Evolutionary conservation across 768 basidiomycete genomes (phyloP).

Genomic region (Tricholoma furcatifolium): DNA sequence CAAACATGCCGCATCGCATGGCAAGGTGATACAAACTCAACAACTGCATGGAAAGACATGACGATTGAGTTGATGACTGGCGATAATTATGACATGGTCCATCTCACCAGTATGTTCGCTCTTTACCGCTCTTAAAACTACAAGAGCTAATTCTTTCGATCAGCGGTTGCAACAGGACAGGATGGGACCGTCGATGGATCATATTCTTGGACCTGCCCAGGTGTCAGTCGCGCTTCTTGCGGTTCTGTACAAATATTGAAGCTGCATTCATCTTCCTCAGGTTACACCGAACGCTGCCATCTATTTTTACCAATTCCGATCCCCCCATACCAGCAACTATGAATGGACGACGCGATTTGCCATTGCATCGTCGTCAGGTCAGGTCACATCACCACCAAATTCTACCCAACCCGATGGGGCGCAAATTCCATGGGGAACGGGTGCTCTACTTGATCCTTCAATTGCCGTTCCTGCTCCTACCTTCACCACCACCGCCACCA

Average conservation of each 20-base stretch:
- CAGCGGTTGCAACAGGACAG: constrained; percentile 58
- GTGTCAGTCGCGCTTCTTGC: constrained; percentile 28
- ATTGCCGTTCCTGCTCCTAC: constrained; percentile 35
- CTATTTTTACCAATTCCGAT: constrained; percentile 80
- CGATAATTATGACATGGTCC: constrained; percentile 65
- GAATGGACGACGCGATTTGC: constrained; percentile 78
- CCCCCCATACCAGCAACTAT: constrained; percentile 36
- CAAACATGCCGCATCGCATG: constrained; percentile 57
- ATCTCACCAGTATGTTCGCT: constrained; percentile 54
- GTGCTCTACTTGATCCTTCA: constrained; percentile 47
- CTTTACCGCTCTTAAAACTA: too few relatives aligned
- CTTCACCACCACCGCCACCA: not conserved
- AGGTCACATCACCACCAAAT: constrained; percentile 47
- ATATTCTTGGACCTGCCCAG: constrained; percentile 61
- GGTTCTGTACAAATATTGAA: not conserved
- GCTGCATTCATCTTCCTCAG: constrained; percentile 26
- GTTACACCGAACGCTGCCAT: constrained; percentile 63
- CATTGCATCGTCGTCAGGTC: constrained; percentile 52
- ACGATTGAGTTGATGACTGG: constrained; percentile 81
- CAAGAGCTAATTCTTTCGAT: not conserved
- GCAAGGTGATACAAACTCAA: constrained; percentile 49
- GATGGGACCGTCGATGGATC: constrained; percentile 58
- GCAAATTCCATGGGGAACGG: constrained; percentile 66
- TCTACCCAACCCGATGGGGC: constrained; percentile 50
- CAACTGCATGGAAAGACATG: constrained; percentile 68